Conservation (phyloP, 2,329 filamentous ascomycete species). For the Trichoderma aggressivum region DNA sequence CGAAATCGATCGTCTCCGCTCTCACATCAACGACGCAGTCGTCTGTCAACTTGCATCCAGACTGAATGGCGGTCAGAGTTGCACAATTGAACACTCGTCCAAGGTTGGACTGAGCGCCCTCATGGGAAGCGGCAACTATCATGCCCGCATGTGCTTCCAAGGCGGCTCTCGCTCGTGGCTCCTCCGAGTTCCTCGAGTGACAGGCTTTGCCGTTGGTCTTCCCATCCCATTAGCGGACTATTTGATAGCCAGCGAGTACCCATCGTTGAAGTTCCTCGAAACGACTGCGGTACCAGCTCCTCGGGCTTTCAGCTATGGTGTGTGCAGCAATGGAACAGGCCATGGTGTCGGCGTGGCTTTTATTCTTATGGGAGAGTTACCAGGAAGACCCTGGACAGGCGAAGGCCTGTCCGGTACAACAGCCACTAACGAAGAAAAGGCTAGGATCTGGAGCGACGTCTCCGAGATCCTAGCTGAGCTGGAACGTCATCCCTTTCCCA, state of each 20-base stretch:
- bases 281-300: neutral
- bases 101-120: neutral
- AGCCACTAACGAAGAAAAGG: neutral
- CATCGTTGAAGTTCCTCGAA: neutral
- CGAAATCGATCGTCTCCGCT: neutral
- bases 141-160: neutral
- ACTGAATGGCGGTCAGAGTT: neutral
- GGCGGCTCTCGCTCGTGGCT: neutral
- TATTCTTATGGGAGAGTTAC: neutral
- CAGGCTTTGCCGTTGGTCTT: neutral
- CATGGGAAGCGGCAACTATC: neutral
- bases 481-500: neutral
- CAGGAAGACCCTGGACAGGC: neutral
- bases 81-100: neutral
- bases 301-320: neutral
- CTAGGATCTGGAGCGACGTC: neutral
- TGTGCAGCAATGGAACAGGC: neutral
- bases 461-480: neutral
- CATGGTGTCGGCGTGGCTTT: neutral
- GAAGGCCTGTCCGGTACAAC: neutral
- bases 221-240: neutral
- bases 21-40: neutral
- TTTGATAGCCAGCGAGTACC: neutral
- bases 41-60: neutral
- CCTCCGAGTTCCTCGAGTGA: neutral